phyloP scores from a whole-genome alignment of 2,329 filamentous ascomycete genomes.

The Fusarium longipes region DNA sequence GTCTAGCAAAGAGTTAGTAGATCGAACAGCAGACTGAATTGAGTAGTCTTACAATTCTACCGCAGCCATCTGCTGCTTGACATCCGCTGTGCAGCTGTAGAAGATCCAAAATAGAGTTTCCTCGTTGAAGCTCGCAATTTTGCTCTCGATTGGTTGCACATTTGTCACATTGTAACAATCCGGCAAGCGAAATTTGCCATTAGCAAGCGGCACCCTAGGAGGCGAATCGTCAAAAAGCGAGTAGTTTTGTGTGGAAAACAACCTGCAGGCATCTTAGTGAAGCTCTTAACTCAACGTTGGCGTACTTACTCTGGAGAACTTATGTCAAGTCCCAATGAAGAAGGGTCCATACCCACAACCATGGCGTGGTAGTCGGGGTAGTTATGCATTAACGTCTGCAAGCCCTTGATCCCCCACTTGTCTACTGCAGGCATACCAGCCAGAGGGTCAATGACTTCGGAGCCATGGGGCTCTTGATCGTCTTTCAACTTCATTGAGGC shows the following conservation, averaged over 20 bases:
- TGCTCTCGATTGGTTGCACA: constrained; percentile 72
- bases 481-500: constrained; percentile 56
- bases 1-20: constrained; percentile 54
- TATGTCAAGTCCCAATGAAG: constrained; percentile 67
- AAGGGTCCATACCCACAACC: constrained; percentile 69
- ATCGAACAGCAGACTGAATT: not conserved
- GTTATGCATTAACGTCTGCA: constrained; percentile 72
- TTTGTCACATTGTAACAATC: constrained; percentile 76
- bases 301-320: constrained; percentile 66
- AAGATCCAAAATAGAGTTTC: constrained; percentile 78
- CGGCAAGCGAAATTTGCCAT: constrained; percentile 66
- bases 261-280: constrained; percentile 51
- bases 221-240: constrained; percentile 71
- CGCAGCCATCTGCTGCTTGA: constrained; percentile 72
- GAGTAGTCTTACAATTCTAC: constrained; percentile 65
- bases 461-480: constrained; percentile 53
- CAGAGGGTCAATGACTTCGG: constrained; percentile 67
- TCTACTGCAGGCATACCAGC: constrained; percentile 71
- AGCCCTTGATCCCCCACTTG: constrained; percentile 73
- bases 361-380: constrained; percentile 72
- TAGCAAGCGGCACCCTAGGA: constrained; percentile 64
- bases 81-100: constrained; percentile 72
- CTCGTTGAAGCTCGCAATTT: constrained; percentile 74
- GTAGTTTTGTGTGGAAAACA: constrained; percentile 69
- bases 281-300: not conserved